These are phyloP conservation scores for Stachybotrys chartarum DNA, from an alignment of 2,329 filamentous ascomycete species.

Conservation along the genomic window DNA sequence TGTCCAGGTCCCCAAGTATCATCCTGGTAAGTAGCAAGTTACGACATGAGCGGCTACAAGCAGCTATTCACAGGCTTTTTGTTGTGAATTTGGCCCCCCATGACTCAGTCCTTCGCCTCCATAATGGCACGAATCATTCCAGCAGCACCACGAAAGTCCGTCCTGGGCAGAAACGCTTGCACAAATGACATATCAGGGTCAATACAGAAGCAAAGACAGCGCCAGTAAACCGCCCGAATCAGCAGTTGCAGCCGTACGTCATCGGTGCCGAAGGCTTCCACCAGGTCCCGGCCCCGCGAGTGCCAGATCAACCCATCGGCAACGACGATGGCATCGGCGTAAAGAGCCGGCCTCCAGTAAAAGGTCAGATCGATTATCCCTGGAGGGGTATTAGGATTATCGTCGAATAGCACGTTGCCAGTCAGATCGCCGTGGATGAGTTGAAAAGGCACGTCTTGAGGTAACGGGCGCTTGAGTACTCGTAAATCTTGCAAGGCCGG, in stretches of 20 bases:
- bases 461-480: neutral
- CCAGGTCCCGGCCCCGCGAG: neutral
- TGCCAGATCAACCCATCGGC: slow-evolving; percentile 6
- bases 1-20: too few relatives aligned
- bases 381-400: neutral
- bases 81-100: neutral
- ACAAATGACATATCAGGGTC: slow-evolving; percentile 3
- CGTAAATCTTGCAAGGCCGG: neutral
- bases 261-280: slow-evolving; percentile 5
- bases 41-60: too few relatives aligned
- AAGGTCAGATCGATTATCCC: slow-evolving; percentile 8
- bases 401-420: slow-evolving; percentile 6
- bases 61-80: too few relatives aligned
- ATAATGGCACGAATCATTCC: neutral
- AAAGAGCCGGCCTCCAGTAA: slow-evolving; percentile 4
- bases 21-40: too few relatives aligned
- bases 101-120: neutral
- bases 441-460: neutral
- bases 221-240: slow-evolving; percentile 5
- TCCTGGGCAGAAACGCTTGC: neutral
- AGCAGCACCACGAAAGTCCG: slow-evolving; percentile 1
- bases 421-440: slow-evolving; percentile 6
- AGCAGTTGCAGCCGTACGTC: slow-evolving; percentile 4
- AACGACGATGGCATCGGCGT: slow-evolving; percentile 7
- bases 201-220: slow-evolving; percentile 4